Evolutionary conservation across 108 stramenopile species (phyloP).

Genomic region (Nannochloropsis salina): DNA sequence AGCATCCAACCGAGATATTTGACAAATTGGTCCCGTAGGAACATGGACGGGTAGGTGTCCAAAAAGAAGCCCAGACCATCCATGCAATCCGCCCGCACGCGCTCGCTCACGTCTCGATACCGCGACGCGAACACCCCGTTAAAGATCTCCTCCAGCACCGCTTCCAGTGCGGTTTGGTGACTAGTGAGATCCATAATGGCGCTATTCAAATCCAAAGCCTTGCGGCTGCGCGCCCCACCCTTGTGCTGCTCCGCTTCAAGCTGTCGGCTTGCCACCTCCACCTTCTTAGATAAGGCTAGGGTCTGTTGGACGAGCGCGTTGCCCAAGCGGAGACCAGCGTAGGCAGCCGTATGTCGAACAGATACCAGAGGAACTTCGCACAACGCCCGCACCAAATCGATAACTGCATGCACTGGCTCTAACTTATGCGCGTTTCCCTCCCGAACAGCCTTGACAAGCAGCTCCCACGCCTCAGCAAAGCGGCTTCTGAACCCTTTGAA

Average conservation of each 20-base stretch:
- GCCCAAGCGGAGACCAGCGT: not conserved
- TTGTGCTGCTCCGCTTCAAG: not conserved
- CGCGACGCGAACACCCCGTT: constrained; percentile 9
- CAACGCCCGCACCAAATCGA: constrained; percentile 9
- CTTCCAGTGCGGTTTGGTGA: not conserved
- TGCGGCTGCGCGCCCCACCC: not conserved
- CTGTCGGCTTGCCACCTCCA: constrained; percentile 16
- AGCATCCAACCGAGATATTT: not conserved
- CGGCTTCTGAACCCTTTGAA: not conserved
- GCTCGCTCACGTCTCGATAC: constrained; percentile 16
- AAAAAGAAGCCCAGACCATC: not conserved
- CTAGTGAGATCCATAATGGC: not conserved
- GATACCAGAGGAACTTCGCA: constrained; percentile 3
- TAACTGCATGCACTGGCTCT: not conserved
- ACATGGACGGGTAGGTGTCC: not conserved
- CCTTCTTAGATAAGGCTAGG: not conserved
- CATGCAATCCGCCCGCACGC: not conserved
- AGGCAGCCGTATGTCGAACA: not conserved
- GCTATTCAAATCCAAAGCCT: not conserved
- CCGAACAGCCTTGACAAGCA: not conserved
- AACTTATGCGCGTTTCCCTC: not conserved
- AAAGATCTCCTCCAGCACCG: constrained; percentile 7
- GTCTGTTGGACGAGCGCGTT: not conserved
- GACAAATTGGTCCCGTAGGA: not conserved
- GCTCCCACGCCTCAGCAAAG: not conserved